A percentile compares a stretch with the other conserved stretches of the same genome.
Evolutionary conservation across 2,329 filamentous ascomycete genomes (phyloP).

Genomic region (Coniochaeta sp.): DNA sequence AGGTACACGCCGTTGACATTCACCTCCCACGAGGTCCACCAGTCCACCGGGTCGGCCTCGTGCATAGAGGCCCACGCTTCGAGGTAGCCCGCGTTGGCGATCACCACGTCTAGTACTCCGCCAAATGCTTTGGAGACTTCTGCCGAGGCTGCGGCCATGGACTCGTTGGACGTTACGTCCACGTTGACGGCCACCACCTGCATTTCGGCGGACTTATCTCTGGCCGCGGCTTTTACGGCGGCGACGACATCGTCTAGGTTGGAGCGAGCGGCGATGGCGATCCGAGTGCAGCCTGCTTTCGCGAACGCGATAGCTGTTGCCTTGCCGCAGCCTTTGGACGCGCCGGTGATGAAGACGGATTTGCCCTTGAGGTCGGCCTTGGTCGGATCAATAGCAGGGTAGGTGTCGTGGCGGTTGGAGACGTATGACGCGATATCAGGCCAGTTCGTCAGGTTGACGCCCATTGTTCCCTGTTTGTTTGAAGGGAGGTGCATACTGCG

Average conservation of each 20-base stretch:
- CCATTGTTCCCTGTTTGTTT: not conserved
- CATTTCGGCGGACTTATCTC: slow-evolving; percentile 17
- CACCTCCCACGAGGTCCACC: slow-evolving; percentile 38
- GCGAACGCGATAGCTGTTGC: slow-evolving; percentile 34
- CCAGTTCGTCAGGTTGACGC: not conserved
- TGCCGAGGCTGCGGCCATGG: slow-evolving; percentile 24
- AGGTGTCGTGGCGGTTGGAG: not conserved
- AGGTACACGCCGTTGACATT: slow-evolving; percentile 43
- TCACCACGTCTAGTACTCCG: slow-evolving; percentile 24
- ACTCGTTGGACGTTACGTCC: slow-evolving; percentile 24
- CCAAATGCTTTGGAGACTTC: slow-evolving; percentile 16
- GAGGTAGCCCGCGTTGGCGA: slow-evolving; percentile 33
- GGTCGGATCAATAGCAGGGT: slow-evolving; percentile 1
- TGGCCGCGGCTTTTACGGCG: slow-evolving; percentile 28
- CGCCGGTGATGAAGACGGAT: slow-evolving; percentile 18
- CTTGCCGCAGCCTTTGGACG: slow-evolving; percentile 16
- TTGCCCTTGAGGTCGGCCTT: slow-evolving; percentile 12
- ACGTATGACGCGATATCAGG: not conserved
- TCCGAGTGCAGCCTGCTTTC: slow-evolving; percentile 35
- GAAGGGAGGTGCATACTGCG: not conserved
- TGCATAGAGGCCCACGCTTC: slow-evolving; percentile 24
- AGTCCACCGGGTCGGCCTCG: slow-evolving; percentile 32
- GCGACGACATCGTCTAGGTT: slow-evolving; percentile 28
- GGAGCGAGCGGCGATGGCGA: slow-evolving; percentile 44
- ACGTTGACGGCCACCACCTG: slow-evolving; percentile 20